Evolutionary conservation across 202 grass and related monocot genomes (phyloP).

Genomic region (Setaria italica): DNA sequence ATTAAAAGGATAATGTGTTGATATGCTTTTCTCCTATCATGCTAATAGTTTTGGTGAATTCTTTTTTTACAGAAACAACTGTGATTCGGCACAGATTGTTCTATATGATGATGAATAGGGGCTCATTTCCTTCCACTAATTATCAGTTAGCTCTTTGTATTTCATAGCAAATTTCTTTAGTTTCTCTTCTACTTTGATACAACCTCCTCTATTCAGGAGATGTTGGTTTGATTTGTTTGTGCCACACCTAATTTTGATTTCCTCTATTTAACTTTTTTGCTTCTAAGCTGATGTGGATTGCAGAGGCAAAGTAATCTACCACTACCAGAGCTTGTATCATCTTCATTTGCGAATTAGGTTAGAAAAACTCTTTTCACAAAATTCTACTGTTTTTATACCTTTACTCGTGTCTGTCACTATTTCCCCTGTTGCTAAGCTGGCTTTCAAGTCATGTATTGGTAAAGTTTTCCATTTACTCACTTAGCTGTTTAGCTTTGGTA

Average conservation of each 20-base stretch:
- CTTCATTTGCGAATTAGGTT: background rate
- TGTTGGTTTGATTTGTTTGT: no score
- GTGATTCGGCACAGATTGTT: background rate
- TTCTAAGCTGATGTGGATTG: background rate
- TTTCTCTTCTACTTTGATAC: constrained; percentile 19
- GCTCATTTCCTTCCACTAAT: background rate
- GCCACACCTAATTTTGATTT: no score
- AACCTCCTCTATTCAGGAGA: background rate
- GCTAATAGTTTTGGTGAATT: background rate
- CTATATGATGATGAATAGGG: constrained; percentile 13
- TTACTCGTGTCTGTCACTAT: background rate
- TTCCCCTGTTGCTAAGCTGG: background rate
- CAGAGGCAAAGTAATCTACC: background rate
- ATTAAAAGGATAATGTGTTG: background rate
- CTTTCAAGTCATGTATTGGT: background rate
- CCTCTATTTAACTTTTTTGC: constrained; percentile 12
- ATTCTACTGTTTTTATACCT: background rate
- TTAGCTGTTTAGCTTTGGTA: background rate
- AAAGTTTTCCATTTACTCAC: background rate
- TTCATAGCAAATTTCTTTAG: background rate
- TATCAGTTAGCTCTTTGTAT: constrained; percentile 1
- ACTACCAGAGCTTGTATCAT: background rate
- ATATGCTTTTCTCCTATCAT: background rate
- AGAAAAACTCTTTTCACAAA: background rate
- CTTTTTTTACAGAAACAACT: background rate